Conservation (phyloP, 371 early-diverging fungal species). For the Lichtheimia ornata region DNA sequence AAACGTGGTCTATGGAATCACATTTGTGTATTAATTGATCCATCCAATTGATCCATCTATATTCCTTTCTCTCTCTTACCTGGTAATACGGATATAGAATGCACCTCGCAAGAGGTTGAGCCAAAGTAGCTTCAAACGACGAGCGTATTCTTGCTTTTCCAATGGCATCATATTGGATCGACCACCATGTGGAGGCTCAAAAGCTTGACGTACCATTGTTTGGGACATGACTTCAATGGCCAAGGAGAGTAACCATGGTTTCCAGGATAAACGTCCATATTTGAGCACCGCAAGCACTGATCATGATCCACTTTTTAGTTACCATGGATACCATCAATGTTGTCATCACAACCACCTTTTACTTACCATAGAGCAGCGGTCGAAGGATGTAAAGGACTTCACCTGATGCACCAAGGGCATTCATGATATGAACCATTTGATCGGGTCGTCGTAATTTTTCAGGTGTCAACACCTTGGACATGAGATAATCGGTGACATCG, state of each 20-base stretch:
- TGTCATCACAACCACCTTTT: slow-evolving; percentile 12
- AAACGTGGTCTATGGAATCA: slow-evolving; percentile 36
- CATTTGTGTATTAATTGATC: neutral
- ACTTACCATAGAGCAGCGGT: slow-evolving; percentile 81
- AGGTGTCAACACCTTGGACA: slow-evolving; percentile 63
- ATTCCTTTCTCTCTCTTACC: slow-evolving; percentile 37
- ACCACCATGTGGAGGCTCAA: slow-evolving; percentile 32
- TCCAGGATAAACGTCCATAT: slow-evolving; percentile 78
- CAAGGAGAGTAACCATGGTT: slow-evolving; percentile 85
- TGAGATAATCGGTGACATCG: slow-evolving; percentile 67
- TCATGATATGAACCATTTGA: slow-evolving; percentile 69
- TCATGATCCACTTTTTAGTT: neutral
- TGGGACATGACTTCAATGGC: slow-evolving; percentile 68
- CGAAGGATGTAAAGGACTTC: slow-evolving; percentile 84
- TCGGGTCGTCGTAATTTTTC: slow-evolving; percentile 64
- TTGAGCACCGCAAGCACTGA: slow-evolving; percentile 74
- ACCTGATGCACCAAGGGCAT: slow-evolving; percentile 60
- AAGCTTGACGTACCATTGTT: slow-evolving; percentile 33
- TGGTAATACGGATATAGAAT: slow-evolving; percentile 79
- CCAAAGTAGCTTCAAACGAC: slow-evolving; percentile 70
- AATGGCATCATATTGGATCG: slow-evolving; percentile 52
- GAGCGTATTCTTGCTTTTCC: slow-evolving; percentile 78
- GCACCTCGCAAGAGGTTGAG: slow-evolving; percentile 87
- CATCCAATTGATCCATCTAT: neutral
- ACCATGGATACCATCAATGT: neutral